Conservation (phyloP, 768 basidiomycete genomes). For the Boletus subcaerulescens region DNA sequence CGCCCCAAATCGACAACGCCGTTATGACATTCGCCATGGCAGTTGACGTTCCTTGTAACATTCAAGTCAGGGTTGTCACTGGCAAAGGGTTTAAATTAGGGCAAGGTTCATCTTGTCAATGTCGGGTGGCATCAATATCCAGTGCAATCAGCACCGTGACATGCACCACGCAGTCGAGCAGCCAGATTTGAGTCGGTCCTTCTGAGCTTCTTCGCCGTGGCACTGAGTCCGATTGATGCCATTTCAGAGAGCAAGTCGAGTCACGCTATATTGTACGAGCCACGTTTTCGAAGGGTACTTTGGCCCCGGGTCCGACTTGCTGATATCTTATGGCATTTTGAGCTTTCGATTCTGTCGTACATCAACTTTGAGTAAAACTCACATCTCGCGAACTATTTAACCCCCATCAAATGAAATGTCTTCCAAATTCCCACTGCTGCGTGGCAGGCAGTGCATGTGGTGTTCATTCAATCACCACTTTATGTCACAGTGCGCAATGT, state of each 20-base stretch:
- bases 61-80: conserved; percentile 4
- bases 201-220: conserved; percentile 1
- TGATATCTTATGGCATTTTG: neutral
- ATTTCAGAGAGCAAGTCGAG: too few relatives aligned
- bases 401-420: neutral
- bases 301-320: neutral
- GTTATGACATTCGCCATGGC: conserved; percentile 13
- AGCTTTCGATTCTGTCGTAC: neutral
- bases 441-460: neutral
- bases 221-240: neutral
- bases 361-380: neutral
- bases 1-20: conserved; percentile 14
- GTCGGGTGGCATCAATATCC: neutral
- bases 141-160: too few relatives aligned
- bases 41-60: neutral
- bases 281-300: neutral
- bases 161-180: neutral
- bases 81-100: neutral
- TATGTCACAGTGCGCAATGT: neutral
- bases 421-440: conserved; percentile 1
- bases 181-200: neutral
- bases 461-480: neutral
- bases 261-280: neutral
- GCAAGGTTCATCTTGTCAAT: conserved; percentile 5
- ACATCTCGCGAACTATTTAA: neutral